phyloP scores from a whole-genome alignment of 75 land plant genomes.

The Sequoiadendron giganteum region DNA sequence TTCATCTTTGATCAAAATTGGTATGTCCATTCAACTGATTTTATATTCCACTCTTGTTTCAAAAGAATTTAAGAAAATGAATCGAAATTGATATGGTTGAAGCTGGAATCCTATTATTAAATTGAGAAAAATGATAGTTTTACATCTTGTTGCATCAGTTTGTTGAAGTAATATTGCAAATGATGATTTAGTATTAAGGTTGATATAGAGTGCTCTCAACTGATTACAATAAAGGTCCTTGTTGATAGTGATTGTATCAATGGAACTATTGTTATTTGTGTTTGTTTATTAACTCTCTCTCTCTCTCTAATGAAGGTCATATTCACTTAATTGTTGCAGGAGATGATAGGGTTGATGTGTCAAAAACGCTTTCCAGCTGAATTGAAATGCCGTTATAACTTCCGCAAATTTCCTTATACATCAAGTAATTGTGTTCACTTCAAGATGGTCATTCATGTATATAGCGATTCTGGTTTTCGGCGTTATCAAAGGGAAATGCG shows the following conservation, averaged over 20 bases:
- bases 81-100: not conserved
- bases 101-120: not conserved
- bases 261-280: not conserved
- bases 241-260: not conserved
- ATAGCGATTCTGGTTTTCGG: constrained; percentile 84
- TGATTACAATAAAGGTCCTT: not conserved
- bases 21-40: not conserved
- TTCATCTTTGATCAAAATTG: not conserved
- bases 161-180: not conserved
- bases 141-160: not conserved
- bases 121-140: not conserved
- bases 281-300: not conserved
- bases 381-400: constrained; percentile 71
- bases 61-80: too few relatives aligned
- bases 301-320: not conserved
- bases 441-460: constrained; percentile 91
- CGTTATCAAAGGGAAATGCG: constrained; percentile 95
- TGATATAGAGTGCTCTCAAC: not conserved
- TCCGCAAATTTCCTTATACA: constrained; percentile 38
- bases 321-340: constrained; percentile 44
- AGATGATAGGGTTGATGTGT: constrained; percentile 74
- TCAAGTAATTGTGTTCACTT: constrained; percentile 49
- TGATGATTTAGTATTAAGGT: not conserved
- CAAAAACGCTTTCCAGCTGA: constrained; percentile 67
- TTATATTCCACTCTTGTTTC: too few relatives aligned